Evolutionary conservation across 768 basidiomycete species (phyloP).

Genomic region (Podaxis sp.): DNA sequence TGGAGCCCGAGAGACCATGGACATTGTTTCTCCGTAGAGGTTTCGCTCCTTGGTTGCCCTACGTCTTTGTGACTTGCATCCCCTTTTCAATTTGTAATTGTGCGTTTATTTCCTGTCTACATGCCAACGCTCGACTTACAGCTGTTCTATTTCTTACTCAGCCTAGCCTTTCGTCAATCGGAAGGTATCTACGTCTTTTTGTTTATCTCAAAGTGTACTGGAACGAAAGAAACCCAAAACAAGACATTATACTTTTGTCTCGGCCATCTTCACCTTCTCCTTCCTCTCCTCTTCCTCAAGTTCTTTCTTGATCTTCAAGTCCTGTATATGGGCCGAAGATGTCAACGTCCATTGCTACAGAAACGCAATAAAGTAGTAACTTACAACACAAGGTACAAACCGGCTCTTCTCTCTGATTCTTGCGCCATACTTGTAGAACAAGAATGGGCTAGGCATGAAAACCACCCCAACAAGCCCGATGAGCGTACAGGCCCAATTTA

Average conservation of each 20-base stretch:
- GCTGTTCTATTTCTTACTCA: no score
- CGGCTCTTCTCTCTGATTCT: constrained; percentile 54
- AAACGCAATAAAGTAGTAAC: constrained; percentile 18
- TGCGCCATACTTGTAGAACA: constrained; percentile 70
- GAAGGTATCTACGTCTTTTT: no score
- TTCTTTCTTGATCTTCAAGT: constrained; percentile 41
- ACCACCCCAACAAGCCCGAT: constrained; percentile 56
- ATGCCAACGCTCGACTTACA: no score
- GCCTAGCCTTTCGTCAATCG: no score
- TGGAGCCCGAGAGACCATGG: no score
- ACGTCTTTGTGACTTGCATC: no score
- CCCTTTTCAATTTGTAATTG: no score
- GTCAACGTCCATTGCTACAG: background rate
- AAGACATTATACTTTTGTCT: background rate
- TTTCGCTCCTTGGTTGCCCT: no score
- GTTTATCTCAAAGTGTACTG: no score
- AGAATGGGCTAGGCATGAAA: constrained; percentile 63
- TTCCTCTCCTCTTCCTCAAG: constrained; percentile 27
- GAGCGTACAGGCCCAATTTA: constrained; percentile 53
- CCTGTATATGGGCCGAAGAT: constrained; percentile 23
- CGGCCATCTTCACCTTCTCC: background rate
- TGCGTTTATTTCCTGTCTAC: no score
- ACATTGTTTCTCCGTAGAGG: no score
- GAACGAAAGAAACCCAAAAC: no score
- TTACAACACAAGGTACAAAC: constrained; percentile 53